Evolutionary conservation across 2,329 filamentous ascomycete genomes (phyloP), one percentile per base, ranked within the genome.

Genomic region (Sarocladiaceae sp.): DNA sequence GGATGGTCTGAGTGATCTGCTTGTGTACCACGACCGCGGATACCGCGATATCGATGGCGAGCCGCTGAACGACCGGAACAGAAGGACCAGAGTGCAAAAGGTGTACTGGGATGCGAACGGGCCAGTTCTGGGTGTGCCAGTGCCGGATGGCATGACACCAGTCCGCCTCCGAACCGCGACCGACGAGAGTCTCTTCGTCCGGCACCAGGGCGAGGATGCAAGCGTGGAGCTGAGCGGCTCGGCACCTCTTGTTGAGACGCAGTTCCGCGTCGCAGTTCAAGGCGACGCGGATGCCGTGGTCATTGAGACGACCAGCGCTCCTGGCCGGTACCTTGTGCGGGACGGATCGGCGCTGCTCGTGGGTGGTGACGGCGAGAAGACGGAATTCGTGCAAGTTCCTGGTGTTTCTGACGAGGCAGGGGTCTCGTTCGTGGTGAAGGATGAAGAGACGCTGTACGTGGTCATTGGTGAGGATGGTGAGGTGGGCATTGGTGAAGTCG

Each of bases 41-140:
- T 59, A 58, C 45, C 47, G 45, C 5, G 53, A 59, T n/a, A 56
- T 59, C 40, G 50, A 40, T 13, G 57, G 57, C 29, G 58, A 61
- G n/a, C 51, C 51, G 3, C 37, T 53, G 13, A 53, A 59, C 24
- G 43, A 53, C 45, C 51, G 46, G 1, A 55, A 60, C 45, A 47
- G 57, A 12, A 48, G 51, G 3, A 56, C 58, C 3, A 33, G 55
- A 4, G 55, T 60, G 40, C 58, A 60, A 48, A 59, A 58, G 53
- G 41, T 60, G 16, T 58, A 58, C 50, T 59, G 57, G 58, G 48
- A 50, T 35, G 48, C 46, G 1, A 55, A 60, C 20, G 58, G 56
- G 1, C 58, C 58, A 1, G 56, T 59, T 29, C 54, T 60, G 41
- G 57, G 58, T 1, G 50, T 59, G 12, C 57, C 58, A 3, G 53